Percentiles rank a stretch among this genome's conserved stretches.
These are phyloP conservation scores for Coemansia sp. DNA, from an alignment of 192 early-diverging fungal genomes.

Conservation along the genomic window DNA sequence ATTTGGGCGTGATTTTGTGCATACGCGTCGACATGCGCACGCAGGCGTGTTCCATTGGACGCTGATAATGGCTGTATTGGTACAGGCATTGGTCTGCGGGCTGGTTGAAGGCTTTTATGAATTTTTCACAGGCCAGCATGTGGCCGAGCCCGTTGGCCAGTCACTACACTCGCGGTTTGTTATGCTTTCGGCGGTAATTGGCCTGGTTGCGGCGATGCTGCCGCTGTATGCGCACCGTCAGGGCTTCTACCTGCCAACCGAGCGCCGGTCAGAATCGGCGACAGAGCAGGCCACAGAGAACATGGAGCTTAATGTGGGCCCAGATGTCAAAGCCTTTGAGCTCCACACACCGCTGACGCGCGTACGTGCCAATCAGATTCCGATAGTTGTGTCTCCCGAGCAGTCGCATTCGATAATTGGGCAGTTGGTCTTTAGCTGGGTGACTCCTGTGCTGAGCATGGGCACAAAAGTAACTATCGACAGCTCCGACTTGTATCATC, in stretches of 20 bases:
- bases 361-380: constrained; percentile 20
- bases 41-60: constrained; percentile 10
- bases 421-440: constrained; percentile 57
- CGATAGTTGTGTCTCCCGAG: constrained; percentile 37
- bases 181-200: background rate
- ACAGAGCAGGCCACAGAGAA: background rate
- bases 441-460: constrained; percentile 63
- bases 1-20: constrained; percentile 7
- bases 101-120: background rate
- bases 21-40: background rate
- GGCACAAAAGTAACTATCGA: constrained; percentile 59
- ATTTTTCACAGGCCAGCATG: constrained; percentile 5
- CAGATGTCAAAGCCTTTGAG: constrained; percentile 12
- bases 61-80: constrained; percentile 3
- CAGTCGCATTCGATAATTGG: constrained; percentile 24
- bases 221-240: constrained; percentile 25
- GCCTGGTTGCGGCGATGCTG: constrained; percentile 7
- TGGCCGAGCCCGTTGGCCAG: constrained; percentile 6
- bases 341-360: constrained; percentile 37
- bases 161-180: constrained; percentile 25
- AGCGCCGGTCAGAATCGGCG: background rate
- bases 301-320: background rate
- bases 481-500: constrained; percentile 62
- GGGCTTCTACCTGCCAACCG: constrained; percentile 26
- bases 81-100: background rate